phyloP scores from a whole-genome alignment of 208 protist species.

The Acanthamoeba polyphaga region DNA sequence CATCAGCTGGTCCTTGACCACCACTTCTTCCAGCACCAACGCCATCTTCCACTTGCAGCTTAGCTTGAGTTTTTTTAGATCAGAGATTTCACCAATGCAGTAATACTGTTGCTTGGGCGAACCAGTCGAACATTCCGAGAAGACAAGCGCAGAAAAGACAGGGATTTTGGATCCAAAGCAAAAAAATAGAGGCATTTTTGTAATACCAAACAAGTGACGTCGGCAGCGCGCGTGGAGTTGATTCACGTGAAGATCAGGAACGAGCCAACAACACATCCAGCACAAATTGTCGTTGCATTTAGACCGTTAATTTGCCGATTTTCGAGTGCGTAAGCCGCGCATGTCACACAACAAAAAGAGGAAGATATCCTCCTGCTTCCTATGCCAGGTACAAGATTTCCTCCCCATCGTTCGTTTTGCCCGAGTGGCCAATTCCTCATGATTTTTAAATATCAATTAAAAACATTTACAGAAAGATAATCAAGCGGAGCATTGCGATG shows the following conservation, averaged over 20 bases:
- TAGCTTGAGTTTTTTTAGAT: neutral
- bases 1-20: slow-evolving; percentile 34
- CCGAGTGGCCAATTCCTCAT: neutral
- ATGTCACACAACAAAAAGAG: slow-evolving; percentile 69
- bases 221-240: neutral
- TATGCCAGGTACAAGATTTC: slow-evolving; percentile 1
- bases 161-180: too few relatives aligned
- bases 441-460: neutral
- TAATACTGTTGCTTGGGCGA: too few relatives aligned
- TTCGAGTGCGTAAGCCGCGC: neutral
- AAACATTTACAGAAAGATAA: slow-evolving; percentile 62
- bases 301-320: neutral
- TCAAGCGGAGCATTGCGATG: slow-evolving; percentile 15
- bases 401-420: too few relatives aligned
- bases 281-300: neutral
- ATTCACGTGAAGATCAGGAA: neutral
- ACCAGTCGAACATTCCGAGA: neutral
- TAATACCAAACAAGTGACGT: neutral
- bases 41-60: neutral
- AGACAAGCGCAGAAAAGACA: neutral
- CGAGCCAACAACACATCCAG: neutral
- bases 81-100: too few relatives aligned
- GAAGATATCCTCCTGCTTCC: slow-evolving; percentile 51
- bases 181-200: too few relatives aligned
- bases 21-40: slow-evolving; percentile 17